Percentiles rank a stretch among this genome's conserved stretches.
phyloP scores from a whole-genome alignment of 805 yeast species.

The Lachancea fermentati region DNA sequence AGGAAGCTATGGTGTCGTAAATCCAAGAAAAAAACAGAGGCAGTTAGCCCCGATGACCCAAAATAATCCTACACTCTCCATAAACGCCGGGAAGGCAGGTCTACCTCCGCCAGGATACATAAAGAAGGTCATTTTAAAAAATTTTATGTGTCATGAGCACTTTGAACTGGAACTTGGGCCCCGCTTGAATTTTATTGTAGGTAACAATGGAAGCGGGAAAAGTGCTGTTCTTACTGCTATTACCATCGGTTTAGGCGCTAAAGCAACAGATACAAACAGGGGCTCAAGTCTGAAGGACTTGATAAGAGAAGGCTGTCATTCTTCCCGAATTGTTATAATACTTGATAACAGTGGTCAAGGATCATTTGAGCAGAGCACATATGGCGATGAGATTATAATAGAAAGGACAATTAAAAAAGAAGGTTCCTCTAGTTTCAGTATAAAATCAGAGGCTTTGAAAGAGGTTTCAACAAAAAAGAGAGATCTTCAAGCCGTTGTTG shows the following conservation, averaged over 20 bases:
- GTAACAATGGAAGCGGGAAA: conserved; percentile 89
- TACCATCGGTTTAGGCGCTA: conserved; percentile 82
- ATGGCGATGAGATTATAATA: conserved; percentile 63
- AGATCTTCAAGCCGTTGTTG: conserved; percentile 63
- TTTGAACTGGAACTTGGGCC: conserved; percentile 74
- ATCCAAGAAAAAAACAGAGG: conserved; percentile 19
- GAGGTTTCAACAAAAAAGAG: conserved; percentile 55
- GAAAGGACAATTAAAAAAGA: conserved; percentile 59
- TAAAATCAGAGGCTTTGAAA: conserved; percentile 48
- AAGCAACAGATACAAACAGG: conserved; percentile 81
- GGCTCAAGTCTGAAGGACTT: conserved; percentile 65
- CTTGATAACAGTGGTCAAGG: conserved; percentile 62
- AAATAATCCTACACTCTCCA: too few relatives aligned
- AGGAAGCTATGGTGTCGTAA: conserved; percentile 9
- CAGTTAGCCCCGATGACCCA: conserved; percentile 29
- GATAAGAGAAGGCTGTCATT: conserved; percentile 68
- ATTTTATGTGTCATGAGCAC: conserved; percentile 87
- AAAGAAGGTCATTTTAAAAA: conserved; percentile 52
- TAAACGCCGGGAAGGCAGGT: conserved; percentile 4
- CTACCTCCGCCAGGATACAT: conserved; percentile 55
- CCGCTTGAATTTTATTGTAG: conserved; percentile 78
- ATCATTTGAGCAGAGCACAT: conserved; percentile 57
- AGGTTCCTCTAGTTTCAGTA: conserved; percentile 46
- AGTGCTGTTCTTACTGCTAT: conserved; percentile 84
- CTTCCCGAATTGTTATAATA: conserved; percentile 61